These are phyloP conservation scores for Mimosa bimucronata DNA, from an alignment of 306 rosid species.

Conservation along the genomic window DNA sequence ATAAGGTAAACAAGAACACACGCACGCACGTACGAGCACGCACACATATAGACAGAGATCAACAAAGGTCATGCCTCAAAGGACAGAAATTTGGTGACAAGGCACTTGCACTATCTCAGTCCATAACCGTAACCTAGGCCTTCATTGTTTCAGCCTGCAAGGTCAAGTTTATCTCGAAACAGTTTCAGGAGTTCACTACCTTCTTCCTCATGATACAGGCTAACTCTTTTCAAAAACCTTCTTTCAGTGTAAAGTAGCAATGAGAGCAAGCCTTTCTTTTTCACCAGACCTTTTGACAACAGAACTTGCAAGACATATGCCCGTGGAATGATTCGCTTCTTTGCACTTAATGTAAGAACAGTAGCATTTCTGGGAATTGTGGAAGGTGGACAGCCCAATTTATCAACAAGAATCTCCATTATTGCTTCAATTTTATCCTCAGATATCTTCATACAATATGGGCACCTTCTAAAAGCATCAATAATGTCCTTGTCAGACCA, in stretches of 20 bases:
- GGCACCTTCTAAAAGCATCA: conserved; percentile 34
- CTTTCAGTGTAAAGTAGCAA: conserved; percentile 7
- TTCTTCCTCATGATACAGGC: conserved; percentile 9
- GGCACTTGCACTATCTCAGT: neutral
- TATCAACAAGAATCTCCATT: conserved; percentile 39
- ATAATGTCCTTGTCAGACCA: conserved; percentile 35
- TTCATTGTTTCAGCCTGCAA: neutral
- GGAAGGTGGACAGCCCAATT: conserved; percentile 35
- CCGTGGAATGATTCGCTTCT: conserved; percentile 39
- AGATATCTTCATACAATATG: conserved; percentile 35
- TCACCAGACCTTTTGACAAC: conserved; percentile 33
- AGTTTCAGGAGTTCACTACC: conserved; percentile 1
- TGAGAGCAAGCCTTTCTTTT: neutral
- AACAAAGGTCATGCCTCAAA: neutral
- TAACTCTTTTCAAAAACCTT: conserved; percentile 26
- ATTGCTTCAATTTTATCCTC: conserved; percentile 34
- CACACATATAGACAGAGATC: neutral
- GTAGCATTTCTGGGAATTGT: neutral
- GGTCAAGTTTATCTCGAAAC: neutral
- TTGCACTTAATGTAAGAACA: conserved; percentile 27
- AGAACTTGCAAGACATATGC: conserved; percentile 39
- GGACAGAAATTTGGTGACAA: neutral
- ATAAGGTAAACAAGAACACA: neutral
- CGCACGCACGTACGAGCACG: no score
- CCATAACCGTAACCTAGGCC: neutral